Base-by-base conservation (phyloP, 495 filamentous ascomycete species). In the Aspergillus bridgeri region DNA sequence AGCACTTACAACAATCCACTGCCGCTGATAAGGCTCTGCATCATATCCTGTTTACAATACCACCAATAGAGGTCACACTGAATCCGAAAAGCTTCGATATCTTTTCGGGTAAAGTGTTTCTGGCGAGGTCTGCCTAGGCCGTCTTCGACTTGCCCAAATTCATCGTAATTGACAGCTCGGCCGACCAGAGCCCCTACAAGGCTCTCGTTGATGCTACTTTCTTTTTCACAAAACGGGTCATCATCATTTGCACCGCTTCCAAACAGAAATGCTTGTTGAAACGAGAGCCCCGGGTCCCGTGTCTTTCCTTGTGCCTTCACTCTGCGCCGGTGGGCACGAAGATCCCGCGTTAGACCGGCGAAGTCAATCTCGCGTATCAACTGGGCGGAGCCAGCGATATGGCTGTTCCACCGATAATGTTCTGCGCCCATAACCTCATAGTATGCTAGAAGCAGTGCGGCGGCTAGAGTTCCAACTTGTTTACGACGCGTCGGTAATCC, bases 401-500 rank as follows among this genome's bases (percentile, higher is more conserved):
- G 94, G 54, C 85, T 92, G 62, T 89, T 92, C 94, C 94, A 98
- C 70, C 96, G 96, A 51, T 88, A 83, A 65, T 97, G 94, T 62
- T 98, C 94, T 17, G 92, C 94, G 46, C 89, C 88, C 83, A 92
- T 92, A 20, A 96, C 90, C 68, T 98, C 94, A 65, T 96, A 98
- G 65, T 89, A 98, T 1, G 87, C 90, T 21, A 98, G 81, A 18
- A 97, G 74, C n/a, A 96, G 75, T 1, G 90, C 89, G 17, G 94
- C 91, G 13, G 93, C 92, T 17, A 98, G 76, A 0, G 93, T 97
- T 0, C 89, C 86, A 11, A 90, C 79, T 57, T 91, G 84, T 17
- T 83, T 83, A n/a, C 94, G 86, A 63, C 87, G 86, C 49, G 66
- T 79, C 11, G 85, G 82, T 43, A 89, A 82, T 20, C 84, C 82